Conservation (phyloP, 2,329 filamentous ascomycete genomes). For the Gyromitra esculenta region DNA sequence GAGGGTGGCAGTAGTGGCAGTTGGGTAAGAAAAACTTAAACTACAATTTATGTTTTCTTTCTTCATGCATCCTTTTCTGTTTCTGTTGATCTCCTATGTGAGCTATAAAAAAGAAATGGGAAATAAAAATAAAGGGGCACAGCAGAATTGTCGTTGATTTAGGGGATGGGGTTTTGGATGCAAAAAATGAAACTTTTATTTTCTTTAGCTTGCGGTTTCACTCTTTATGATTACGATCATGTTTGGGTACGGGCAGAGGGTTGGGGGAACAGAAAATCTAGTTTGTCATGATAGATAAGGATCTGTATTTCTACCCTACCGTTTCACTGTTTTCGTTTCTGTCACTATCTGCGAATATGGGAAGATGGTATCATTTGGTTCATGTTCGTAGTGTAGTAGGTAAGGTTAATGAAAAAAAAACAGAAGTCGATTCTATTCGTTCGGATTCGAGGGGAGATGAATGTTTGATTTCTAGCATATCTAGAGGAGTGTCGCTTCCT, state of each 20-base stretch:
- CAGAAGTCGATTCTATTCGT: slow-evolving; percentile 9
- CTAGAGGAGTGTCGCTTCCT: not conserved
- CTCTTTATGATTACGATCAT: slow-evolving; percentile 28
- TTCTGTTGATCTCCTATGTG: slow-evolving; percentile 12
- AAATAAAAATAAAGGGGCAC: not conserved
- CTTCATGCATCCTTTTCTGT: slow-evolving; percentile 14
- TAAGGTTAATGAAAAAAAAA: slow-evolving; percentile 9
- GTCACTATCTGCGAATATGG: slow-evolving; percentile 4
- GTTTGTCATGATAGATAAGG: slow-evolving; percentile 22
- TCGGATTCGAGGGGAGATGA: not conserved
- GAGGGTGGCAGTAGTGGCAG: slow-evolving; percentile 28
- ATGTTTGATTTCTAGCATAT: not conserved
- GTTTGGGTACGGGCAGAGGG: slow-evolving; percentile 20
- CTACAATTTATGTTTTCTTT: slow-evolving; percentile 12
- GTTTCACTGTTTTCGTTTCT: slow-evolving; percentile 22
- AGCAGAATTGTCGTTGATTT: slow-evolving; percentile 8
- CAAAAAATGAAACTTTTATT: slow-evolving; percentile 19
- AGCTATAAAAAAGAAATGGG: not conserved
- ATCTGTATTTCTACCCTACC: slow-evolving; percentile 11
- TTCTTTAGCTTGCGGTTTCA: slow-evolving; percentile 25
- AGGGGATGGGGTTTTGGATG: slow-evolving; percentile 20
- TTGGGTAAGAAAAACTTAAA: slow-evolving; percentile 40
- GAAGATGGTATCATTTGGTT: slow-evolving; percentile 19
- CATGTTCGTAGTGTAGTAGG: slow-evolving; percentile 13
- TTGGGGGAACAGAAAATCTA: slow-evolving; percentile 21